Evolutionary conservation across 228 moss, liverwort and hornwort genomes (phyloP), one percentile per base, ranked within the genome.

Genomic region (Sphagnum magellanicum): DNA sequence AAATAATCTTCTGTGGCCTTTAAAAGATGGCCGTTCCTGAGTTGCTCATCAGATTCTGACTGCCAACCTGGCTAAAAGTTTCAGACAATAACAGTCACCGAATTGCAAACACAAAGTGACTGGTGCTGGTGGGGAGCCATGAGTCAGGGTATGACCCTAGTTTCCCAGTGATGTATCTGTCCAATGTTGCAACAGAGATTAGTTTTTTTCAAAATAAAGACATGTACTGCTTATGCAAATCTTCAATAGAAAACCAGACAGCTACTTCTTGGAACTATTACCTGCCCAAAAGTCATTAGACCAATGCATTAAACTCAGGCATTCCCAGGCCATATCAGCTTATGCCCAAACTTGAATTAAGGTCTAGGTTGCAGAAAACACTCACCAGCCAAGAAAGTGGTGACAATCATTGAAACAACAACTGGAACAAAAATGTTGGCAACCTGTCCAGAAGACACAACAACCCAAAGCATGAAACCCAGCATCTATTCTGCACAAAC

Each of bases 61-160:
- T 95, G 53, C 95, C 95, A 4, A 95, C 92, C 84, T 84, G 70
- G 63, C 55, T 49, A 58, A 32, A 32, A 32, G 32, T 32, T 32
- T 32, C 32, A 32, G 32, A 32, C 32, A 32, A 97, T 97, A 48
- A 97, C 97, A 0, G 91, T 78, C 32, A 91, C 91, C 2, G 97
- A 91, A 97, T 91, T 4, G 97, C 93, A 75, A 90, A 81, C 49
- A 93, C 88, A 46, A 97, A 93, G 59, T 93, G 85, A 67, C 87
- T 93, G 10, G 87, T 90, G 6, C 83, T 71, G 10, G 8, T 48
- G 1, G 91, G 90, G 16, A 97, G 84, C 97, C 97, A 97, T 15
- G 90, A 85, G 63, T 97, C 88, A 11, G 97, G n/a, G 60, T 88
- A 97, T 0, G 74, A 77, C 16, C 80, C 85, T 6, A 74, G 0